A percentile compares a stretch with the other conserved stretches of the same genome.
phyloP scores from a whole-genome alignment of 345 rosid genomes.

The Isatis tinctoria region DNA sequence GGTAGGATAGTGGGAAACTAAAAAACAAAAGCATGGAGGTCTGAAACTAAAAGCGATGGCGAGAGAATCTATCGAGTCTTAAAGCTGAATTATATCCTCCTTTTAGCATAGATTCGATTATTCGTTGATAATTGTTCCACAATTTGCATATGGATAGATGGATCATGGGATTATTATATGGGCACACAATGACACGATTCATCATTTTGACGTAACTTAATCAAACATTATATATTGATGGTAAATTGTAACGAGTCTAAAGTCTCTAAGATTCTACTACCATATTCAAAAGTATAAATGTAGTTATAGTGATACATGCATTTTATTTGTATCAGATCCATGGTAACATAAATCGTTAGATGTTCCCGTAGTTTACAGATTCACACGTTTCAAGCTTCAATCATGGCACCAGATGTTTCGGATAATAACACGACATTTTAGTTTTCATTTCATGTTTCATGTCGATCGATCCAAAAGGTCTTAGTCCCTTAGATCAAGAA shows the following conservation, averaged over 20 bases:
- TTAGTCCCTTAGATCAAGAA: background rate
- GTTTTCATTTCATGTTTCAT: background rate
- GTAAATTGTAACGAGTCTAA: too few relatives aligned
- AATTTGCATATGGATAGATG: background rate
- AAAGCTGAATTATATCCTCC: background rate
- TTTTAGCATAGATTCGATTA: background rate
- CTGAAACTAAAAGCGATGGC: background rate
- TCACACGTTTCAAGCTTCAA: background rate
- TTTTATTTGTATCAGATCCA: background rate
- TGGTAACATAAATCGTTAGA: background rate
- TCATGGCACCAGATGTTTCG: background rate
- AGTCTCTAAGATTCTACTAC: background rate
- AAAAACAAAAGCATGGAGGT: background rate
- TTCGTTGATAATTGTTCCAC: background rate
- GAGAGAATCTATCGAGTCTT: constrained; percentile 1
- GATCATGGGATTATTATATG: background rate
- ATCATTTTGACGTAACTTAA: background rate
- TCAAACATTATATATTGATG: too few relatives aligned
- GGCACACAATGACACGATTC: background rate
- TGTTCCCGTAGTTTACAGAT: background rate
- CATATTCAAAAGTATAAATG: background rate
- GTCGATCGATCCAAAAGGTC: background rate
- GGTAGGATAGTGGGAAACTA: background rate
- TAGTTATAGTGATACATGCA: background rate
- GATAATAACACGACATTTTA: background rate